Evolutionary conservation across 441 rosid genomes (phyloP), one percentile per base, ranked within the genome.

Genomic region (Dalechampia spathulata): DNA sequence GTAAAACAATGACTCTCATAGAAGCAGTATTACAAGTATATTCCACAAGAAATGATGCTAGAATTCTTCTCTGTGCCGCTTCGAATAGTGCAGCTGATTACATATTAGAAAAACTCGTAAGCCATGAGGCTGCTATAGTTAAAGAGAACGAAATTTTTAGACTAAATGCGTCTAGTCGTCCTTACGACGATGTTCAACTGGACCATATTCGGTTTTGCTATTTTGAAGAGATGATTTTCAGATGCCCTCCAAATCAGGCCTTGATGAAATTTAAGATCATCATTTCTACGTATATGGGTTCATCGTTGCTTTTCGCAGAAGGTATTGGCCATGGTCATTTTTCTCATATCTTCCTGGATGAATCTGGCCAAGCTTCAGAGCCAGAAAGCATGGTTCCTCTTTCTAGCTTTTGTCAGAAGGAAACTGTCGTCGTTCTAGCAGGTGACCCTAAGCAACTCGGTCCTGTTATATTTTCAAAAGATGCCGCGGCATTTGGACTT

Each of bases 321-420:
- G 83, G 85, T 61, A 55, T 87, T 34, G 10, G 49, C 4, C 63
- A 61, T 14, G 77, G 81, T 28, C 85, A 87, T 57, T 87, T 87
- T 76, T 76, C 93, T 49, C 90, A 85, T 72, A 71, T 87, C 28
- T 81, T 85, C 76, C 71, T 85, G 66, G 93, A 87, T 36, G 90
- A 87, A 68, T 83, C 90, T 21, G 93, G 86, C 46, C 93, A 87
- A 73, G 96, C 88, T 55, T 87, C 93, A n/a, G 96, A 87, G 65
- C 93, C 96, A 47, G 88, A 87, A 60, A 68, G 73, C 76, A 79
- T 83, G 93, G 68, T 87, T 49, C 76, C 93, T 11, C 28, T 85
- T 19, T 72, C 86, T 10, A 72, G 70, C 58, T 71, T 83, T 38
- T 79, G 85, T 76, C 39, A 54, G 52, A 39, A 57, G 48, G 71